phyloP scores from a whole-genome alignment of 1,284 basidiomycete species.

The Schizopora paradoxa region DNA sequence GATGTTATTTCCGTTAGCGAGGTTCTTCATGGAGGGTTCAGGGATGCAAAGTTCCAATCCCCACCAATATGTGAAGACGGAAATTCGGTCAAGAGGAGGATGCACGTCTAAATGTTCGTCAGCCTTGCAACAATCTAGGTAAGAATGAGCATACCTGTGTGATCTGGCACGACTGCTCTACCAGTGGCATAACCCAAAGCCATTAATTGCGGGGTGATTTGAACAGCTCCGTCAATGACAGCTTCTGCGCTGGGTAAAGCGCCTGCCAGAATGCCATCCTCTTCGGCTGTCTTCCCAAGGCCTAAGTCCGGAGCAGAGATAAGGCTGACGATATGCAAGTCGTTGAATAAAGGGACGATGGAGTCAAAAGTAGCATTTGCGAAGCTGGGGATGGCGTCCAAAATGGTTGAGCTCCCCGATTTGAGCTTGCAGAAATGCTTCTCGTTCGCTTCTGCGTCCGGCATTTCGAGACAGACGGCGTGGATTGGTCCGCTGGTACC shows the following conservation, averaged over 20 bases:
- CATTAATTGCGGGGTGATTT: conserved; percentile 72
- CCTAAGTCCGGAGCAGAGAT: conserved; percentile 52
- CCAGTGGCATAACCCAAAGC: conserved; percentile 72
- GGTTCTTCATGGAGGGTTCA: conserved; percentile 54
- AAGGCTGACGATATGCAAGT: conserved; percentile 56
- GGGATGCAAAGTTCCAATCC: conserved; percentile 71
- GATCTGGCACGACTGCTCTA: conserved; percentile 58
- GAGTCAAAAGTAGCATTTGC: conserved; percentile 45
- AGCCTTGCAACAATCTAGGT: not conserved
- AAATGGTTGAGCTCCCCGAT: conserved; percentile 2
- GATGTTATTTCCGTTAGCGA: conserved; percentile 54
- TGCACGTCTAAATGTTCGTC: conserved; percentile 41
- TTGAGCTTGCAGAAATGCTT: conserved; percentile 46
- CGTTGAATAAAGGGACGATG: conserved; percentile 43
- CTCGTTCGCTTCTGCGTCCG: conserved; percentile 55
- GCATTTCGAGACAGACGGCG: conserved; percentile 61
- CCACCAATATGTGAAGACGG: conserved; percentile 83
- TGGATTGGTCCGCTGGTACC: conserved; percentile 63
- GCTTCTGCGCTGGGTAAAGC: conserved; percentile 69
- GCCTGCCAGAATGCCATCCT: conserved; percentile 59
- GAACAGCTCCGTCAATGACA: conserved; percentile 57
- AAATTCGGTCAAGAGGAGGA: conserved; percentile 71
- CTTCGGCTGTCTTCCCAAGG: conserved; percentile 50
- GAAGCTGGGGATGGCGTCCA: conserved; percentile 32
- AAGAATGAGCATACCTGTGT: conserved; percentile 39